phyloP scores from a whole-genome alignment of 768 basidiomycete species.

The Phaffia tasmanica region DNA sequence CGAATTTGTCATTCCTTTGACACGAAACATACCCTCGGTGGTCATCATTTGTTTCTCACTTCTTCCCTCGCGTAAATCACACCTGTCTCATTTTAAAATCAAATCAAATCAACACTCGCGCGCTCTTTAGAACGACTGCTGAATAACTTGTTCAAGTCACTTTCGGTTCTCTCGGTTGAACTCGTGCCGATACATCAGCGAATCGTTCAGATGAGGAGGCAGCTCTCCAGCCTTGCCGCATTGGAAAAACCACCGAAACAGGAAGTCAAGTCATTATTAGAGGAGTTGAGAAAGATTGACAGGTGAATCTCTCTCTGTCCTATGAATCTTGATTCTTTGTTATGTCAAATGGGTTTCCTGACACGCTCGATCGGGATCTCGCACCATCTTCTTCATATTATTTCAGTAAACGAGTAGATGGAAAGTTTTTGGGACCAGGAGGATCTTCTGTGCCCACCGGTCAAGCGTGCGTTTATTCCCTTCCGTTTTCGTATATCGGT shows the following conservation, averaged over 20 bases:
- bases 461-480: constrained; percentile 48
- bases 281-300: constrained; percentile 91
- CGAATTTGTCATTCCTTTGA: constrained; percentile 2
- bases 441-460: constrained; percentile 74
- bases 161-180: constrained; percentile 78
- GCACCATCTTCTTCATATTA: background rate
- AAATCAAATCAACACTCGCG: too few species aligned
- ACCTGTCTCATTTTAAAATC: too few species aligned
- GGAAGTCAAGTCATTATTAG: constrained; percentile 78
- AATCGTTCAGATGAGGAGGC: constrained; percentile 73
- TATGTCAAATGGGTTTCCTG: background rate
- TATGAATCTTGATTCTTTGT: background rate
- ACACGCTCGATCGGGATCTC: background rate
- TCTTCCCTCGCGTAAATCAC: background rate
- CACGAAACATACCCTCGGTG: background rate
- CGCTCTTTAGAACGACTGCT: constrained; percentile 56
- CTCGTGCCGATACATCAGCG: constrained; percentile 82
- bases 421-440: constrained; percentile 85
- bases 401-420: constrained; percentile 70
- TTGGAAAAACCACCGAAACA: constrained; percentile 66
- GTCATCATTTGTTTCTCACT: background rate
- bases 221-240: constrained; percentile 75
- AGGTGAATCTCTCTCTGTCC: constrained; percentile 27
- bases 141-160: constrained; percentile 62
- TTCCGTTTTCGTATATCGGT: background rate